Conservation (phyloP, 345 rosid species). For the Eucalyptus marginata region DNA sequence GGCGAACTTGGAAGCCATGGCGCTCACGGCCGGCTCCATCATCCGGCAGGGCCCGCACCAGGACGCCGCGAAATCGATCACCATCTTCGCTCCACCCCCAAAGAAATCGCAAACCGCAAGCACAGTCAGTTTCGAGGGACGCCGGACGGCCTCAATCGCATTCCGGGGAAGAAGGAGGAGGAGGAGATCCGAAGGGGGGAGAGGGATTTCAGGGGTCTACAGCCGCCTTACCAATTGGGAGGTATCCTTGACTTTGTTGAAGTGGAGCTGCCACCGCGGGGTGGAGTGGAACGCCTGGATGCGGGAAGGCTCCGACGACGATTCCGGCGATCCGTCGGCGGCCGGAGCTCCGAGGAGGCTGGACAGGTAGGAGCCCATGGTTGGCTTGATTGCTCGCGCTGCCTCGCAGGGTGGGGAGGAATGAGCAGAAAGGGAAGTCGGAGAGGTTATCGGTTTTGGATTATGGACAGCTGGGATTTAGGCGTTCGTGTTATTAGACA, state of each 20-base stretch:
- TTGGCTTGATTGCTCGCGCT: background rate
- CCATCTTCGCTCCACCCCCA: background rate
- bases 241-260: constrained; percentile 45
- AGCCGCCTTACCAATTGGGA: constrained; percentile 34
- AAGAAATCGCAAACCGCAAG: background rate
- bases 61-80: constrained; percentile 54
- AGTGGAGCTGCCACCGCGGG: constrained; percentile 67
- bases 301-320: constrained; percentile 13
- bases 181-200: background rate
- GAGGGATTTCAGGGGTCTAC: background rate
- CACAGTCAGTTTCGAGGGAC: background rate
- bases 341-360: background rate
- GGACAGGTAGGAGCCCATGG: constrained; percentile 42
- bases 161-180: background rate
- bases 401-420: background rate
- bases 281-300: constrained; percentile 51
- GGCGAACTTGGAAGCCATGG: constrained; percentile 29
- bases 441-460: background rate
- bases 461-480: background rate
- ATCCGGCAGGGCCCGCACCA: constrained; percentile 90
- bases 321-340: background rate
- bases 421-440: background rate
- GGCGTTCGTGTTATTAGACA: background rate
- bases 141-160: background rate
- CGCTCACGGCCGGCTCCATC: constrained; percentile 46